These are phyloP conservation scores for Colletotrichum cordylinicola DNA, from an alignment of 2,329 filamentous ascomycete genomes.

Conservation along the genomic window DNA sequence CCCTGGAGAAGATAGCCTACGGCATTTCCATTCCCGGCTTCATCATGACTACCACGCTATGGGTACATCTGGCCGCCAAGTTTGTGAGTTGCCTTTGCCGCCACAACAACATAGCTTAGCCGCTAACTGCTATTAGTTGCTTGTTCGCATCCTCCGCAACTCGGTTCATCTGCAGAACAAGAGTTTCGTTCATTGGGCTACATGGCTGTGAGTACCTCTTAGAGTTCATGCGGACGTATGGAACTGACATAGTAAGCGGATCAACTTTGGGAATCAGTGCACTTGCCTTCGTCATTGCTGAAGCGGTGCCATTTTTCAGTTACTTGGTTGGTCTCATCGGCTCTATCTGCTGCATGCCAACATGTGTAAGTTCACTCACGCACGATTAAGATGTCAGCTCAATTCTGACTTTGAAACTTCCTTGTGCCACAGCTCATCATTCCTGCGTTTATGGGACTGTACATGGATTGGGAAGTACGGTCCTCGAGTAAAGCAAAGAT, in stretches of 20 bases:
- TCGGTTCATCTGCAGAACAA: constrained; percentile 39
- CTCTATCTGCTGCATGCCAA: constrained; percentile 31
- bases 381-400: constrained; percentile 22
- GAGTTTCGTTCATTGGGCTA: constrained; percentile 35
- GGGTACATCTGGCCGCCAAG: constrained; percentile 27
- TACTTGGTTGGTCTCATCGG: constrained; percentile 29
- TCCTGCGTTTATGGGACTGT: neutral
- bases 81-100: constrained; percentile 14
- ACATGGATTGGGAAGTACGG: neutral
- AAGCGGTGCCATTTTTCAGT: constrained; percentile 30
- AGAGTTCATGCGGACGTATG: neutral
- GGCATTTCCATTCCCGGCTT: constrained; percentile 25
- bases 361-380: constrained; percentile 26
- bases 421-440: neutral
- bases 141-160: constrained; percentile 40
- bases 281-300: constrained; percentile 25
- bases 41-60: constrained; percentile 25
- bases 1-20: constrained; percentile 27
- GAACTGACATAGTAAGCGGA: constrained; percentile 10
- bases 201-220: constrained; percentile 31
- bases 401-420: neutral
- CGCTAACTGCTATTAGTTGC: constrained; percentile 23
- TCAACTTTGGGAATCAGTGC: constrained; percentile 23
- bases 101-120: too few species aligned
- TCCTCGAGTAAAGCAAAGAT: neutral